These are phyloP conservation scores for Boletus patriciae DNA, from an alignment of 768 basidiomycete genomes.

Conservation along the genomic window DNA sequence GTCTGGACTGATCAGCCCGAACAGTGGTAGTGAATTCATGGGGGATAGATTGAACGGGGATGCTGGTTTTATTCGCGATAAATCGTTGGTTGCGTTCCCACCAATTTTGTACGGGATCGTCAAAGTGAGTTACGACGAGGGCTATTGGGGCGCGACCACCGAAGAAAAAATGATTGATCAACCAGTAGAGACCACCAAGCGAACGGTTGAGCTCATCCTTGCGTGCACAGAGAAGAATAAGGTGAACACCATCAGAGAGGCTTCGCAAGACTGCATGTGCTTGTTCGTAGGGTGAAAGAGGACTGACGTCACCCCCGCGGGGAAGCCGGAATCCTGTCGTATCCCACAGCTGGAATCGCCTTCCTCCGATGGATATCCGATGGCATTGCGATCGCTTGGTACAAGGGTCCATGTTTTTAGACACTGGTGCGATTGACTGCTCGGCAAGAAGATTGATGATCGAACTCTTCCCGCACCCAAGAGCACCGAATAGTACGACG, in stretches of 20 bases:
- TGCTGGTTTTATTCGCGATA: conserved; percentile 3
- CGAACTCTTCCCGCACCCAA: conserved; percentile 21
- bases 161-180: conserved; percentile 37
- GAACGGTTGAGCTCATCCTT: conserved; percentile 30
- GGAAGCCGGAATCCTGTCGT: conserved; percentile 25
- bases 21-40: neutral
- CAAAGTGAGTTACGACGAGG: conserved; percentile 37
- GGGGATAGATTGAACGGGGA: neutral
- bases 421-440: conserved; percentile 22
- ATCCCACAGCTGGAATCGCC: conserved; percentile 23
- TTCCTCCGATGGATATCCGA: neutral
- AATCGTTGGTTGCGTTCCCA: conserved; percentile 29
- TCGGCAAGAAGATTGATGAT: conserved; percentile 22
- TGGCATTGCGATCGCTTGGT: conserved; percentile 26
- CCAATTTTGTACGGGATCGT: conserved; percentile 30
- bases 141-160: conserved; percentile 32
- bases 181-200: conserved; percentile 30
- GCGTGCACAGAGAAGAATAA: conserved; percentile 37
- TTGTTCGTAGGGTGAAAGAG: conserved; percentile 15
- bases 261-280: conserved; percentile 27
- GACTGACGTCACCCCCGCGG: neutral
- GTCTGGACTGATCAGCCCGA: neutral
- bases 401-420: conserved; percentile 26
- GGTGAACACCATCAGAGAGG: conserved; percentile 32
- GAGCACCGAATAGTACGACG: conserved; percentile 16